A percentile compares a stretch with the other conserved stretches of the same genome.
Conservation (phyloP, 2,329 filamentous ascomycete species). For the Colletotrichum sp. region DNA sequence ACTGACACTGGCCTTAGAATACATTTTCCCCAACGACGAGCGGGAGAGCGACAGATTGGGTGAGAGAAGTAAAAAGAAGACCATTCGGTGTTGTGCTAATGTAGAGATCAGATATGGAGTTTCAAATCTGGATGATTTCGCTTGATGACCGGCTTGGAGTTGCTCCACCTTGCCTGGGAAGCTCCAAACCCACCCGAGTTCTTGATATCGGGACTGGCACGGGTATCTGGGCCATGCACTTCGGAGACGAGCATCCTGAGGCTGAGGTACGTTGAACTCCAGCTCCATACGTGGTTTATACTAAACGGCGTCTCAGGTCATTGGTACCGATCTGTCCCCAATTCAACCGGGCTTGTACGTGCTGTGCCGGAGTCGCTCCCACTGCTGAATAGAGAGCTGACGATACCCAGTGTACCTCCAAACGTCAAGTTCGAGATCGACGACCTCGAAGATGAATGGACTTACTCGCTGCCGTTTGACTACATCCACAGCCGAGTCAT, state of each 20-base stretch:
- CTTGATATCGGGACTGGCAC: not conserved
- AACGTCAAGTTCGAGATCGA: not conserved
- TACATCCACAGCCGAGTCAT: not conserved
- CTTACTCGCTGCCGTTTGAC: not conserved
- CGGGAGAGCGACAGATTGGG: not conserved
- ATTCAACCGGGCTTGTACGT: not conserved
- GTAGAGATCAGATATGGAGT: not conserved
- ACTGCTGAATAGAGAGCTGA: rapidly evolving
- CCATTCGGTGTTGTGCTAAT: not conserved
- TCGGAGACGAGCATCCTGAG: not conserved
- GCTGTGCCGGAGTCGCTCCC: not conserved
- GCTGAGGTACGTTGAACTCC: not conserved
- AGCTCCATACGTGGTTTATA: too few species aligned
- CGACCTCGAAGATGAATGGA: not conserved
- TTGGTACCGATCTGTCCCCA: not conserved
- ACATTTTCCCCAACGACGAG: not conserved
- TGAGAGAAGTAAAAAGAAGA: not conserved
- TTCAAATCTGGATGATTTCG: not conserved
- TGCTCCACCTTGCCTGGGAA: not conserved
- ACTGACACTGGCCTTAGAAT: not conserved
- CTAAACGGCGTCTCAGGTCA: not conserved
- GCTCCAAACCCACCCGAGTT: not conserved
- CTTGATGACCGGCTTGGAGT: not conserved
- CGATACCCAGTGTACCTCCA: not conserved
- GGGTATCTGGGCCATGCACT: not conserved